These are phyloP conservation scores for Trichosporon asahii DNA, from an alignment of 1,284 basidiomycete genomes.

Conservation along the genomic window DNA sequence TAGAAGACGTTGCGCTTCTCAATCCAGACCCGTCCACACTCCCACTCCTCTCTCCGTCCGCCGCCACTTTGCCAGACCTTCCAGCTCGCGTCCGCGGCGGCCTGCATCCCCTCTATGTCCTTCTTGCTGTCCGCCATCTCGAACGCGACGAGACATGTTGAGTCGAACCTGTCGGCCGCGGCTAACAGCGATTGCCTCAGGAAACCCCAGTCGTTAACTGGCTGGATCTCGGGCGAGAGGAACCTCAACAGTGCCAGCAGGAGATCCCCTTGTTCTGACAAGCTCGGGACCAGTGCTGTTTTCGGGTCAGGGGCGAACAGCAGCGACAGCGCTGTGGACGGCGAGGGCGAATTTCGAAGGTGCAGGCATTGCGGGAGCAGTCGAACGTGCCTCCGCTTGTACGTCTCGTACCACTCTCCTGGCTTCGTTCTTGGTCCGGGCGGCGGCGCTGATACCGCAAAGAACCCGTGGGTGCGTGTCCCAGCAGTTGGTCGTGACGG, in stretches of 20 bases:
- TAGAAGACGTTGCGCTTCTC: slow-evolving; percentile 95
- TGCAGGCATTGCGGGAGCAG: slow-evolving; percentile 41
- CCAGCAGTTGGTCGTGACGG: slow-evolving; percentile 38
- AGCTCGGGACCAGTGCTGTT: slow-evolving; percentile 31
- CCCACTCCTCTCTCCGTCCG: slow-evolving; percentile 64
- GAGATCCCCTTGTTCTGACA: slow-evolving; percentile 34
- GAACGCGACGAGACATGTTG: slow-evolving; percentile 74
- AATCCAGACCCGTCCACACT: slow-evolving; percentile 85
- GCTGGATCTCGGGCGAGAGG: slow-evolving; percentile 62
- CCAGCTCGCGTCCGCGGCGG: slow-evolving; percentile 78
- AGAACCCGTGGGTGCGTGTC: slow-evolving; percentile 46
- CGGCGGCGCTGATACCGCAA: slow-evolving; percentile 41
- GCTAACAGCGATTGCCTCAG: slow-evolving; percentile 66
- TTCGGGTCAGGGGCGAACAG: slow-evolving; percentile 56
- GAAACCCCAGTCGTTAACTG: slow-evolving; percentile 64
- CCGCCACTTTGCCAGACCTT: slow-evolving; percentile 61
- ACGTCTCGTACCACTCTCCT: slow-evolving; percentile 41
- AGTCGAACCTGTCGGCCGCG: slow-evolving; percentile 82
- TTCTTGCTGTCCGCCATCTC: slow-evolving; percentile 70
- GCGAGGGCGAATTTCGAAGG: slow-evolving; percentile 58
- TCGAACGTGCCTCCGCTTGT: slow-evolving; percentile 40
- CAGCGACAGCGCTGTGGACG: slow-evolving; percentile 56
- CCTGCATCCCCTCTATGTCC: slow-evolving; percentile 70
- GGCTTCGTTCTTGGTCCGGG: slow-evolving; percentile 18
- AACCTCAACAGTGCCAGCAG: slow-evolving; percentile 54